A percentile compares a stretch with the other conserved stretches of the same genome.
These are phyloP conservation scores for Wallacemonas sp. DNA, from an alignment of 208 protist genomes.

Conservation along the genomic window DNA sequence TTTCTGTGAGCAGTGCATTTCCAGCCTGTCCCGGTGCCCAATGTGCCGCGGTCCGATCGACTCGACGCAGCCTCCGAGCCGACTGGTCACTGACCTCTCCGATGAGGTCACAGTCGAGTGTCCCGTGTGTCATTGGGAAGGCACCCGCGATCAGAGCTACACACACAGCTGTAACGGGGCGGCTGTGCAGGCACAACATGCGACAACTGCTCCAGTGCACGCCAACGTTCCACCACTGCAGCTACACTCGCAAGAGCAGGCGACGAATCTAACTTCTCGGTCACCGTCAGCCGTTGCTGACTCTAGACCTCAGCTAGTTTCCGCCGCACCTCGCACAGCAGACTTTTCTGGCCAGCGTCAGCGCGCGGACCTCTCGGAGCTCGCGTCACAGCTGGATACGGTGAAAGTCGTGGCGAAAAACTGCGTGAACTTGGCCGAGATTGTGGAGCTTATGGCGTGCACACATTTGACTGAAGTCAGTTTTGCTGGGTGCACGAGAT, in stretches of 20 bases:
- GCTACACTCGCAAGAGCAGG: neutral
- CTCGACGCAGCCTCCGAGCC: conserved; percentile 40
- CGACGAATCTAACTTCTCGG: too few relatives aligned
- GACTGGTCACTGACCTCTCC: conserved; percentile 67
- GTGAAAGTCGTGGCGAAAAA: neutral
- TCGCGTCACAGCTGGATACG: too few relatives aligned
- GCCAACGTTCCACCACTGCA: neutral
- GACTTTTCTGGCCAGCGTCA: neutral
- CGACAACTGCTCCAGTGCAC: too few relatives aligned
- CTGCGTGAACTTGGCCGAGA: neutral
- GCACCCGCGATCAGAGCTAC: conserved; percentile 45
- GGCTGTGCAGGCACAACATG: neutral
- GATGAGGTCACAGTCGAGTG: conserved; percentile 54
- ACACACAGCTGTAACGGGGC: conserved; percentile 23
- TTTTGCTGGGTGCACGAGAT: neutral
- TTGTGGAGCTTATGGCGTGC: neutral
- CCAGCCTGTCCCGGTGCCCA: conserved; percentile 42
- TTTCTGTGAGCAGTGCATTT: conserved; percentile 62
- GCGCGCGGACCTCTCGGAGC: too few relatives aligned
- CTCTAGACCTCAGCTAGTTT: too few relatives aligned
- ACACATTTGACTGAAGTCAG: neutral
- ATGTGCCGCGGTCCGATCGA: conserved; percentile 52
- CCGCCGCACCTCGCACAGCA: neutral
- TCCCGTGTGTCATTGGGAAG: conserved; percentile 55
- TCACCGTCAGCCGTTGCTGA: too few relatives aligned